Evolutionary conservation across 768 basidiomycete species (phyloP).

Genomic region (Hemileccinum rubropunctum): DNA sequence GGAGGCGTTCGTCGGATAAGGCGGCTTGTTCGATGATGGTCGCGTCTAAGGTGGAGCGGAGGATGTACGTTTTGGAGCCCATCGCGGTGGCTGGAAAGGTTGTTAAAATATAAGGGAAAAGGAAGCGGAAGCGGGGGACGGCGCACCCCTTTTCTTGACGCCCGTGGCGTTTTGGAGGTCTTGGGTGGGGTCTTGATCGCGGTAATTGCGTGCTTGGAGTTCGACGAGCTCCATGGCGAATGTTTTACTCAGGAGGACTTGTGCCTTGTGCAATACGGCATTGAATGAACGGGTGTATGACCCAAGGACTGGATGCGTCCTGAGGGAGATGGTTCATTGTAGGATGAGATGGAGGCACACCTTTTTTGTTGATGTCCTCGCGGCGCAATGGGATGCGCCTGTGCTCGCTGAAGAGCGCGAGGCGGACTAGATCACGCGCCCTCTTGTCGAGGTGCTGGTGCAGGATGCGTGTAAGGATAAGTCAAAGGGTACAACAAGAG

Average conservation of each 20-base stretch:
- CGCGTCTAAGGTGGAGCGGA: constrained; percentile 70
- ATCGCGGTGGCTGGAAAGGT: constrained; percentile 39
- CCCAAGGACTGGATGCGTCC: constrained; percentile 40
- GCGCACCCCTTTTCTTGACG: constrained; percentile 64
- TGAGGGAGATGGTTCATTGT: not conserved
- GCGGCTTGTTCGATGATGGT: constrained; percentile 61
- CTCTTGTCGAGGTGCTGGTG: constrained; percentile 62
- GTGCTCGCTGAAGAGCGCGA: constrained; percentile 81
- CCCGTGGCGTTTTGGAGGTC: constrained; percentile 52
- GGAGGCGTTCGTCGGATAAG: constrained; percentile 41
- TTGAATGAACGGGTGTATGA: constrained; percentile 57
- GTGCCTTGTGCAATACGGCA: constrained; percentile 60
- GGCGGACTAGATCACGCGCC: constrained; percentile 70
- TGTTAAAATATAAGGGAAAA: not conserved
- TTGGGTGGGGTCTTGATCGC: constrained; percentile 38
- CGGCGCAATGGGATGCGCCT: constrained; percentile 62
- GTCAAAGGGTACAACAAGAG: not conserved
- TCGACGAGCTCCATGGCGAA: constrained; percentile 88
- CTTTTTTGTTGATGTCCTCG: constrained; percentile 87
- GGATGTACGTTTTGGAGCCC: constrained; percentile 78
- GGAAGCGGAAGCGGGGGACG: not conserved
- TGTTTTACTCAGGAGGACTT: constrained; percentile 55
- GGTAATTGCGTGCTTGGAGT: constrained; percentile 55
- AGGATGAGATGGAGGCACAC: constrained; percentile 32
- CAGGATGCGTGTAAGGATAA: not conserved